Percentiles rank a stretch among this genome's conserved stretches.
Evolutionary conservation across 225 moss, liverwort and hornwort species (phyloP).

Genomic region (Pseudoscleropodium purum): DNA sequence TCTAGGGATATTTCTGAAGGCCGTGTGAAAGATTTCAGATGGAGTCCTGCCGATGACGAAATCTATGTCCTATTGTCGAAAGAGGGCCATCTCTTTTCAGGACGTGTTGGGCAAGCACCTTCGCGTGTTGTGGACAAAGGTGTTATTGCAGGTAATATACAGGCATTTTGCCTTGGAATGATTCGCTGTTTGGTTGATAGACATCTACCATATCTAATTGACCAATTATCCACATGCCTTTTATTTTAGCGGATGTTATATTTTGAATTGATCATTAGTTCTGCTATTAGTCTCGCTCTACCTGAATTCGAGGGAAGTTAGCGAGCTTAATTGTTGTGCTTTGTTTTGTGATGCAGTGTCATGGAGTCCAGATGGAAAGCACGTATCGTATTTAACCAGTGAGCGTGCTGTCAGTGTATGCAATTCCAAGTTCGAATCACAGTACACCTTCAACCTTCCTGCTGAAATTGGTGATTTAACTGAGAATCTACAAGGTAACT

Average conservation of each 20-base stretch:
- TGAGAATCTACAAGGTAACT: conserved; percentile 51
- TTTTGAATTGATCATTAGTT: not conserved
- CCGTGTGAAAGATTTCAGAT: conserved; percentile 64
- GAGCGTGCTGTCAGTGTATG: conserved; percentile 43
- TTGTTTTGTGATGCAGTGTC: conserved; percentile 44
- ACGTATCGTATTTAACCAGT: conserved; percentile 51
- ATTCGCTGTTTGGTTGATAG: not conserved
- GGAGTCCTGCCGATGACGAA: conserved; percentile 63
- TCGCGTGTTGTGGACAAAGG: conserved; percentile 38
- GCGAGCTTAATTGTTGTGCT: conserved; percentile 5
- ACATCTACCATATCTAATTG: not conserved
- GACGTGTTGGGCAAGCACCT: conserved; percentile 55
- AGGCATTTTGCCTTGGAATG: not conserved
- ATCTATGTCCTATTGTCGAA: conserved; percentile 58
- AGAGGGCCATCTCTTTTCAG: conserved; percentile 58
- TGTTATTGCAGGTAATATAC: conserved; percentile 60
- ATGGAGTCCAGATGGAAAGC: conserved; percentile 89
- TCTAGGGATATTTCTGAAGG: conserved; percentile 42
- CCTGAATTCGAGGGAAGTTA: not conserved
- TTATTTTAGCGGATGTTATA: not conserved
- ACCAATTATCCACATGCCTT: not conserved
- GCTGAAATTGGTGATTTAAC: conserved; percentile 42
- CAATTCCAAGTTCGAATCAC: conserved; percentile 40
- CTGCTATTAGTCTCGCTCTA: not conserved
- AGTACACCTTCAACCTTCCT: conserved; percentile 54